Conservation (phyloP, 75 land plant species). For the Picea glauca region DNA sequence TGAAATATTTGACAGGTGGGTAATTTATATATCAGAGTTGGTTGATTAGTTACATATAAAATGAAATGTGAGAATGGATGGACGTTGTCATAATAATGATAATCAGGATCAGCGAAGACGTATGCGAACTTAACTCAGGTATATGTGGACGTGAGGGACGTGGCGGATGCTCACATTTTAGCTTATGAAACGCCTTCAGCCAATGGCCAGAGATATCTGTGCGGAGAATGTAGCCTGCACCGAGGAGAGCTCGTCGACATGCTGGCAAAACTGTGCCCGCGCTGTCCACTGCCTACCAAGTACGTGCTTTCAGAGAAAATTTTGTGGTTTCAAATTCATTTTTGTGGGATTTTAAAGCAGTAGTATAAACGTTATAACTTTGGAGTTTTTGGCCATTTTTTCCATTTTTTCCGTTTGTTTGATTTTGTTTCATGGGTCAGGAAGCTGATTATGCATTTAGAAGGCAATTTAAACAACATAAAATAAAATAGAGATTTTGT, state of each 20-base stretch:
- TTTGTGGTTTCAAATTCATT: no score
- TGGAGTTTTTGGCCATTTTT: no score
- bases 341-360: no score
- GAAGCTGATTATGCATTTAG: no score
- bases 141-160: slow-evolving; percentile 78
- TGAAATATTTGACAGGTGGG: slow-evolving; percentile 29
- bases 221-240: slow-evolving; percentile 21
- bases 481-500: no score
- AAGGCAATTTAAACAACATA: no score
- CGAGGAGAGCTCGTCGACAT: slow-evolving; percentile 16
- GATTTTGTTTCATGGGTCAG: no score
- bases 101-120: slow-evolving; percentile 56
- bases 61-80: no score
- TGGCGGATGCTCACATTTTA: slow-evolving; percentile 67
- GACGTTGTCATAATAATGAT: not conserved
- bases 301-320: not conserved
- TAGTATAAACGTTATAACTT: no score
- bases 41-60: no score
- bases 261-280: slow-evolving; percentile 16
- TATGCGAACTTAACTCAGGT: slow-evolving; percentile 69
- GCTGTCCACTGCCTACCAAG: slow-evolving; percentile 2
- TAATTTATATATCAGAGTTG: not conserved
- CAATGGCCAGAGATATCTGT: slow-evolving; percentile 49
- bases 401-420: no score
- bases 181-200: slow-evolving; percentile 63